Evolutionary conservation across 495 filamentous ascomycete species (phyloP).

Genomic region (Filosporella fistucella): DNA sequence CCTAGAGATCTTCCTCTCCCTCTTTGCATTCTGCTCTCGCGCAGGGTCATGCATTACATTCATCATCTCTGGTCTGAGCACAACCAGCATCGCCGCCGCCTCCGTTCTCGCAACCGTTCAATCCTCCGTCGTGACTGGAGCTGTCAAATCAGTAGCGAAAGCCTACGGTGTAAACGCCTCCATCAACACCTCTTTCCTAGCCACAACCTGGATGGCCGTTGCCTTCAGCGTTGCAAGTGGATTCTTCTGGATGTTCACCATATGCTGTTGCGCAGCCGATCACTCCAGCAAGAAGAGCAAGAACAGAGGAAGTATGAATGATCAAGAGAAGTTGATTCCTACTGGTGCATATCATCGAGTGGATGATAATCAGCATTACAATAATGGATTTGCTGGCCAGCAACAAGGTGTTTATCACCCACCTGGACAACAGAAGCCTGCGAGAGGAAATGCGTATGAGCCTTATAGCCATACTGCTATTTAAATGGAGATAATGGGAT

Average conservation of each 20-base stretch:
- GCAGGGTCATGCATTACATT: slow-evolving; percentile 44
- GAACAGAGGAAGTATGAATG: slow-evolving; percentile 16
- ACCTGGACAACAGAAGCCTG: slow-evolving; percentile 21
- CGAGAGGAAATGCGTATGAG: slow-evolving; percentile 44
- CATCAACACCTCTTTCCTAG: slow-evolving; percentile 65
- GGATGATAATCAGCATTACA: slow-evolving; percentile 27
- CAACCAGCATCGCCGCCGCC: slow-evolving; percentile 56
- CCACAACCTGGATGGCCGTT: slow-evolving; percentile 71
- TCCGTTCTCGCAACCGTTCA: slow-evolving; percentile 56
- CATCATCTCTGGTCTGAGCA: slow-evolving; percentile 44
- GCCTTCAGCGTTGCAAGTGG: slow-evolving; percentile 67
- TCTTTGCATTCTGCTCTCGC: slow-evolving; percentile 58
- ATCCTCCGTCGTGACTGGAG: slow-evolving; percentile 60
- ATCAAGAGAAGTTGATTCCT: slow-evolving; percentile 43
- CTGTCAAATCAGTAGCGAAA: slow-evolving; percentile 57
- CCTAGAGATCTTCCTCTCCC: slow-evolving; percentile 72
- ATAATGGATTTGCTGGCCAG: slow-evolving; percentile 19
- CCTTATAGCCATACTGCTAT: slow-evolving; percentile 43
- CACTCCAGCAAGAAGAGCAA: slow-evolving; percentile 22
- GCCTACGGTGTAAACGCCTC: slow-evolving; percentile 60
- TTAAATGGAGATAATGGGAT: slow-evolving; percentile 23
- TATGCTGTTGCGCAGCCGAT: slow-evolving; percentile 73
- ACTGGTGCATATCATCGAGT: slow-evolving; percentile 40
- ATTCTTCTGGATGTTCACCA: slow-evolving; percentile 85
- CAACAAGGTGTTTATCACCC: slow-evolving; percentile 22